These are phyloP conservation scores for Tremella fuciformis DNA, from an alignment of 768 basidiomycete genomes.

Conservation along the genomic window DNA sequence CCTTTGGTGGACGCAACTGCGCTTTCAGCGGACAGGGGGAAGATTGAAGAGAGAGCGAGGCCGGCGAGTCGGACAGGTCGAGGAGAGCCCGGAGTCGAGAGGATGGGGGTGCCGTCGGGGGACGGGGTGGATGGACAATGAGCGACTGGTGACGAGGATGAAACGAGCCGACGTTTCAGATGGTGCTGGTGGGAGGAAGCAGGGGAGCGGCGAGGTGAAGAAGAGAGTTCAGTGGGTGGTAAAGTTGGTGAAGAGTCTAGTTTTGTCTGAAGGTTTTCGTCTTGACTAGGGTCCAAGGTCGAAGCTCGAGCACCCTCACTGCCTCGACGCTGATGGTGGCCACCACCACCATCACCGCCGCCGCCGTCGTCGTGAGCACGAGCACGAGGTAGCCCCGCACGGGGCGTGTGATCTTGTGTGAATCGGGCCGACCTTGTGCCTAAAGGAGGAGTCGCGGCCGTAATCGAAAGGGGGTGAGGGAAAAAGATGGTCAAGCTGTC, in stretches of 20 bases:
- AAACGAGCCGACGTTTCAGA: neutral
- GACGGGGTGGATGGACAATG: neutral
- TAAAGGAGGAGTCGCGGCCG: too few relatives aligned
- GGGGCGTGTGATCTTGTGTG: too few relatives aligned
- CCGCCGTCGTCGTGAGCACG: neutral
- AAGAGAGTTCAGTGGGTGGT: neutral
- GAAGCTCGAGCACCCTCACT: neutral
- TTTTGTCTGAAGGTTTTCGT: slow-evolving; percentile 1
- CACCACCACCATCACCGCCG: neutral
- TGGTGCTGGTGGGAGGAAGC: neutral
- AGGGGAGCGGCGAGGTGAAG: neutral
- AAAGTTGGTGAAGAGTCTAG: slow-evolving; percentile 7
- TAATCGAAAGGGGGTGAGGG: too few relatives aligned
- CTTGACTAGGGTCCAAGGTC: neutral
- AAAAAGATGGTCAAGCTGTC: too few relatives aligned
- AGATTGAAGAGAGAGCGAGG: neutral
- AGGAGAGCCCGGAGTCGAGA: neutral
- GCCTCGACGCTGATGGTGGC: neutral
- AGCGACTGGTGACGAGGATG: neutral
- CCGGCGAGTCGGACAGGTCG: slow-evolving; percentile 1
- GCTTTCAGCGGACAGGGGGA: slow-evolving; percentile 2
- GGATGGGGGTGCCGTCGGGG: slow-evolving; percentile 3
- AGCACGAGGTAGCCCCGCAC: too few relatives aligned
- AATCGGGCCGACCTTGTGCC: too few relatives aligned
- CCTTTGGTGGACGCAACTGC: slow-evolving; percentile 2